These are phyloP conservation scores for Tolypocladium tropicale DNA, from an alignment of 2,329 filamentous ascomycete genomes.

Conservation along the genomic window DNA sequence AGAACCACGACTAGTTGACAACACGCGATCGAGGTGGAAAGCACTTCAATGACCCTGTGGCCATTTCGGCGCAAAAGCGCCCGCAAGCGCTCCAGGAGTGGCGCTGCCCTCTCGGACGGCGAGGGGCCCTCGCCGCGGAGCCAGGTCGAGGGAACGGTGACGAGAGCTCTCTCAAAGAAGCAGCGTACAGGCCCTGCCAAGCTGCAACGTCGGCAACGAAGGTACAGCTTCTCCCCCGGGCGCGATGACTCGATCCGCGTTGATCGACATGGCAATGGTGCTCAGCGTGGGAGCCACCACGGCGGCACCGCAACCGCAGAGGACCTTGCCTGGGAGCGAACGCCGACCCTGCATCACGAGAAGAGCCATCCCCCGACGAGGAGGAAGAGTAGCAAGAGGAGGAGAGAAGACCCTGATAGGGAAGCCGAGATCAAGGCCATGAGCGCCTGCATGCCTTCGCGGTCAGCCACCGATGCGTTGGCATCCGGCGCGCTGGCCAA, in stretches of 20 bases:
- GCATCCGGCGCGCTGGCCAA: constrained; percentile 49
- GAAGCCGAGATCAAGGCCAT: constrained; percentile 86
- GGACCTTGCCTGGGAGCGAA: constrained; percentile 18
- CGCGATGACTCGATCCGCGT: constrained; percentile 43
- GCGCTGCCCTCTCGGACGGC: constrained; percentile 44
- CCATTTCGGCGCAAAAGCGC: constrained; percentile 68
- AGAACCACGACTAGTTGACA: neutral
- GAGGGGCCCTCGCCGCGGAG: constrained; percentile 31
- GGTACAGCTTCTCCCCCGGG: constrained; percentile 54
- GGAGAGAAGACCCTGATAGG: constrained; percentile 63
- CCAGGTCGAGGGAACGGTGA: constrained; percentile 19
- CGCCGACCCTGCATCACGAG: constrained; percentile 50
- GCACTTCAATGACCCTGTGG: constrained; percentile 65
- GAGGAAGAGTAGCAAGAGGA: constrained; percentile 67
- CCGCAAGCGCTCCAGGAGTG: constrained; percentile 44
- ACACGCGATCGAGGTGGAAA: neutral
- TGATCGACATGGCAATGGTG: constrained; percentile 11
- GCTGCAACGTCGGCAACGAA: constrained; percentile 35
- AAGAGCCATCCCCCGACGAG: constrained; percentile 50
- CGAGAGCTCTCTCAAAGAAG: constrained; percentile 20
- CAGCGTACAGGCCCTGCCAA: constrained; percentile 37
- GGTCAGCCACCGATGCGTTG: constrained; percentile 49
- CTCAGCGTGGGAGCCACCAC: constrained; percentile 3
- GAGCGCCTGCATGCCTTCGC: constrained; percentile 58
- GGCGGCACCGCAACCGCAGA: constrained; percentile 4